phyloP scores from a whole-genome alignment of 371 early-diverging fungal genomes.

The Batkoa obscura region DNA sequence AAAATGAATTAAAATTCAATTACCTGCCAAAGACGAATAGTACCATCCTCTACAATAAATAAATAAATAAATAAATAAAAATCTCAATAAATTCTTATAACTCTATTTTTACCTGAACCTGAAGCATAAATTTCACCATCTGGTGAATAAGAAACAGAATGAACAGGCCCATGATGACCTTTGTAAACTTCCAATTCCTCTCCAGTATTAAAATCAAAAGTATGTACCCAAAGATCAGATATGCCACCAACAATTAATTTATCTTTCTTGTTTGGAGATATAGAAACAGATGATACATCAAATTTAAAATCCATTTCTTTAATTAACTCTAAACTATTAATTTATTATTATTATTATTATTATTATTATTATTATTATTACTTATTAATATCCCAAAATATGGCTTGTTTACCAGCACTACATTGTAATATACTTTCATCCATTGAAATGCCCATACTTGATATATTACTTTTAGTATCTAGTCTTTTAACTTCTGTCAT shows the following conservation, averaged over 20 bases:
- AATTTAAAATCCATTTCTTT: conserved; percentile 18
- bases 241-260: conserved; percentile 58
- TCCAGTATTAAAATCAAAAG: conserved; percentile 51
- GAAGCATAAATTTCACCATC: conserved; percentile 79
- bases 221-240: conserved; percentile 58
- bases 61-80: background rate
- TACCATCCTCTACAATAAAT: conserved; percentile 38
- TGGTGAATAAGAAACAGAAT: conserved; percentile 71
- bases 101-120: conserved; percentile 33
- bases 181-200: conserved; percentile 55
- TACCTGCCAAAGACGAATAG: conserved; percentile 50
- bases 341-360: background rate
- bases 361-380: background rate
- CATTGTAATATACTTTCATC: conserved; percentile 46
- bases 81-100: background rate
- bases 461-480: conserved; percentile 32
- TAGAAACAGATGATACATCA: conserved; percentile 50
- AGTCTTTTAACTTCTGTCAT: conserved; percentile 33
- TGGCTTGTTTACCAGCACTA: conserved; percentile 50
- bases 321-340: background rate
- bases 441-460: conserved; percentile 44
- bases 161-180: conserved; percentile 77
- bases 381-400: conserved; percentile 41
- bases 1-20: too few relatives aligned
- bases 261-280: conserved; percentile 45